These are phyloP conservation scores for Pascua sp. DNA, from an alignment of 1,284 basidiomycete genomes.

Conservation along the genomic window DNA sequence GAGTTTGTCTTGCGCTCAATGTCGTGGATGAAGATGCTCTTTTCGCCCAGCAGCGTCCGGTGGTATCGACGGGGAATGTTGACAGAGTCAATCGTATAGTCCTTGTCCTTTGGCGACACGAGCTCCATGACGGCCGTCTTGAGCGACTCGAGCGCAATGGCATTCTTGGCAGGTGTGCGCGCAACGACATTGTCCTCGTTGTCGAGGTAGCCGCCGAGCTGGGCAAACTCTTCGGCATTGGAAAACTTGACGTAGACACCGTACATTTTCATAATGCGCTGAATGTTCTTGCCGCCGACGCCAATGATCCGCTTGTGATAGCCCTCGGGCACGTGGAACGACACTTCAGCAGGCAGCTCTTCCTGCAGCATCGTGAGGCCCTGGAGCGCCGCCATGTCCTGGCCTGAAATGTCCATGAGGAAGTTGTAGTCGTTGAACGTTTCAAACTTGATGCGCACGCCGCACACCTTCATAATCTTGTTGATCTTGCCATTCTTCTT, in stretches of 20 bases:
- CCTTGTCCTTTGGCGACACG: constrained; percentile 82
- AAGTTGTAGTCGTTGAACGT: constrained; percentile 98
- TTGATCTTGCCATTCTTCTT: constrained; percentile 99
- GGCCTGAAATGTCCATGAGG: constrained; percentile 87
- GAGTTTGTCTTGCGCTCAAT: constrained; percentile 97
- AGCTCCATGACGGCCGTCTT: constrained; percentile 97
- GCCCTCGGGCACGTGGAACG: constrained; percentile 96
- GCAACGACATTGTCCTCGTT: constrained; percentile 99
- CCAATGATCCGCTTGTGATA: constrained; percentile 99
- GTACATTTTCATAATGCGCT: constrained; percentile 99
- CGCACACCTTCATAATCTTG: constrained; percentile 94
- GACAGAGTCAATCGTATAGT: constrained; percentile 74
- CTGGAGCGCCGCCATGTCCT: constrained; percentile 75
- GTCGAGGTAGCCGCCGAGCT: constrained; percentile 90
- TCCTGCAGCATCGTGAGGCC: constrained; percentile 89
- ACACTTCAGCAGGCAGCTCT: constrained; percentile 96
- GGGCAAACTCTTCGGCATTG: constrained; percentile 95
- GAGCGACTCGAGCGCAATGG: constrained; percentile 88
- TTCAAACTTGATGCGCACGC: constrained; percentile 98
- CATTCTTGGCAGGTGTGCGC: constrained; percentile 95
- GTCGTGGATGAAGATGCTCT: constrained; percentile 93
- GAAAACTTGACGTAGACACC: constrained; percentile 99
- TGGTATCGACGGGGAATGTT: constrained; percentile 92
- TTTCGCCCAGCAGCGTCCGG: constrained; percentile 89
- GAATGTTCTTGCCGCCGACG: constrained; percentile 96